Conservation (phyloP, 108 stramenopile species). For the Nannochloropsis granulata region DNA sequence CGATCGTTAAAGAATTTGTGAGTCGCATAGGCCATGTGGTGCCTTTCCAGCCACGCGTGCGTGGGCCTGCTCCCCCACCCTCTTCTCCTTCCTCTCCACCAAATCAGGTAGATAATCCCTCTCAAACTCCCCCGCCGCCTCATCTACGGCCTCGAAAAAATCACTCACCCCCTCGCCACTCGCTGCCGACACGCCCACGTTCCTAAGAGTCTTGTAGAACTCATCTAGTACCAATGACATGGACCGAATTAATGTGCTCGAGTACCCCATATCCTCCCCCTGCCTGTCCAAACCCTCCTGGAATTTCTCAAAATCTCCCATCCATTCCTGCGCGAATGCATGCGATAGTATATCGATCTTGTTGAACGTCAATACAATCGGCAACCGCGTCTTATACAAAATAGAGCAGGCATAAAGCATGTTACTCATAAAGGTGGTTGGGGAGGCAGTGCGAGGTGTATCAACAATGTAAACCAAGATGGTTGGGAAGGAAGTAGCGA, state of each 20-base stretch:
- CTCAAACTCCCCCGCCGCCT: constrained; percentile 66
- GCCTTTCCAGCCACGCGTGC: too few species aligned
- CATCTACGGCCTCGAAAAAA: constrained; percentile 61
- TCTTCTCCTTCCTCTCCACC: constrained; percentile 59
- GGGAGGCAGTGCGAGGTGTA: constrained; percentile 77
- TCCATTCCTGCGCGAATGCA: constrained; percentile 79
- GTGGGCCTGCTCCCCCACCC: constrained; percentile 36
- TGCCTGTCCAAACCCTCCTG: constrained; percentile 76
- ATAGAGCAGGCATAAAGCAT: constrained; percentile 98
- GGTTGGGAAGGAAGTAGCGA: constrained; percentile 87
- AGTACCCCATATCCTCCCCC: neutral
- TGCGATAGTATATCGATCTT: constrained; percentile 50
- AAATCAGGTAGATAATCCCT: constrained; percentile 71
- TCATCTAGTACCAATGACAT: constrained; percentile 83
- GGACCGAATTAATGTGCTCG: constrained; percentile 34
- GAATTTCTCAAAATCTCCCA: constrained; percentile 89
- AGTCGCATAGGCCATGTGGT: too few species aligned
- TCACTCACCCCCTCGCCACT: constrained; percentile 82
- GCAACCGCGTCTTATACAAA: constrained; percentile 80
- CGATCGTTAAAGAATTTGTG: too few species aligned
- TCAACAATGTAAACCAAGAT: constrained; percentile 85
- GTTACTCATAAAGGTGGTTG: constrained; percentile 98
- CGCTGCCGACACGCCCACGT: constrained; percentile 71
- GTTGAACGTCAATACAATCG: constrained; percentile 85
- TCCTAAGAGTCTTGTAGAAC: constrained; percentile 79